phyloP scores from a whole-genome alignment of 805 yeast species.

The Lipomyces mesembrius region DNA sequence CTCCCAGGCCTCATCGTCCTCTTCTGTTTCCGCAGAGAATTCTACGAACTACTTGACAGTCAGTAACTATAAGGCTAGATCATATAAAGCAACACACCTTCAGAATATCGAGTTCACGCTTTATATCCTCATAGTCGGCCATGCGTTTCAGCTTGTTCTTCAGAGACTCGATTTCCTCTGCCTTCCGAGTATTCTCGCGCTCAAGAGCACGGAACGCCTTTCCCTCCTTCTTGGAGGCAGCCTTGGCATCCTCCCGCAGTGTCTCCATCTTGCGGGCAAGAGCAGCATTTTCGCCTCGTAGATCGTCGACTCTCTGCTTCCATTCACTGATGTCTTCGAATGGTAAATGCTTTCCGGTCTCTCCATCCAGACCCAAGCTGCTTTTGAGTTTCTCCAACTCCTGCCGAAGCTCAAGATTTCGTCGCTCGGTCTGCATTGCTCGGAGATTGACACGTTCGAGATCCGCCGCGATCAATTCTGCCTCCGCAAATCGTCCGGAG shows the following conservation, averaged over 20 bases:
- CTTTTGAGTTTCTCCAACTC: constrained; percentile 58
- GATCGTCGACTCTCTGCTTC: constrained; percentile 52
- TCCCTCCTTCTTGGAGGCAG: constrained; percentile 14
- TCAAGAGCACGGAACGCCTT: constrained; percentile 17
- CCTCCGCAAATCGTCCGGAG: constrained; percentile 47
- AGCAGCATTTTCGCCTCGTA: constrained; percentile 49
- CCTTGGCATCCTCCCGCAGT: constrained; percentile 26
- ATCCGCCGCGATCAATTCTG: constrained; percentile 74
- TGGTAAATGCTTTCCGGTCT: constrained; percentile 10
- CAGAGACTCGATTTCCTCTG: constrained; percentile 57
- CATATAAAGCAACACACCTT: constrained; percentile 75
- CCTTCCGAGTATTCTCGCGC: constrained; percentile 46
- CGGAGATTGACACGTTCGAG: constrained; percentile 71
- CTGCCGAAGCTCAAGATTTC: constrained; percentile 74
- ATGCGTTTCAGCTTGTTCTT: constrained; percentile 56
- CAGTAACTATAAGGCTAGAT: constrained; percentile 47
- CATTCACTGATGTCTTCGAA: constrained; percentile 46
- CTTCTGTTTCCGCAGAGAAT: constrained; percentile 42
- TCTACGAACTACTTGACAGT: constrained; percentile 42
- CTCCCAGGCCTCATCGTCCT: constrained; percentile 43
- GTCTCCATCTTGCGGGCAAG: constrained; percentile 31
- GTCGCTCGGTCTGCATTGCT: constrained; percentile 68
- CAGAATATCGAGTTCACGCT: constrained; percentile 71
- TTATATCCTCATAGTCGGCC: constrained; percentile 78
- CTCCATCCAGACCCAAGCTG: constrained; percentile 41